Evolutionary conservation across 108 stramenopile species (phyloP), one percentile per base, ranked within the genome.

Genomic region (Cyclotella atomus): DNA sequence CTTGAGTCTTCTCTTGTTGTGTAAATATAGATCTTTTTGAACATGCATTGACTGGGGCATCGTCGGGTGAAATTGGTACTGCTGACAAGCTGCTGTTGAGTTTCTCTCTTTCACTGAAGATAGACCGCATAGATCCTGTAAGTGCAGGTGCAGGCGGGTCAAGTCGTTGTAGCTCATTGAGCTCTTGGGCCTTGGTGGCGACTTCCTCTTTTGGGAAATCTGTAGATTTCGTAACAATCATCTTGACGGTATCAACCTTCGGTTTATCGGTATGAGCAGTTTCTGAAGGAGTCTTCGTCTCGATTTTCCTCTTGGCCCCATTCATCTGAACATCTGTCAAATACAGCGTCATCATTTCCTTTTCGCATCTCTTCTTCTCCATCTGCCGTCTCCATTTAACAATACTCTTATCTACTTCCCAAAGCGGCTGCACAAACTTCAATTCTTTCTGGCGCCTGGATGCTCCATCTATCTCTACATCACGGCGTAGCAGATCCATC

Each of bases 391-490:
- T 56, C 55, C 55, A 44, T 36, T 27, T 71, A 6, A 68, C 38
- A 57, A 79, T 44, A 21, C 45, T 46, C 3, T 61, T 59, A 65
- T 81, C 79, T 29, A 70, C 68, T 12, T 75, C 62, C 27, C 69
- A 65, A 21, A 81, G 36, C 16, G 75, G 62, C 1, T 19, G 73
- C 14, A 76, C 54, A 61, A 75, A 62, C 24, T 70, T 69, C 43
- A 81, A 53, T 28, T 76, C 74, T 17, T 59, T 59, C 3, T 63
- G 56, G 9, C 68, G 68, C 23, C 70, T 47, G 3, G 77, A 71
- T 28, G 59, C 77, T 19, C 75, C 74, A 65, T 76, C 70, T 33
- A 81, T 75, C 38, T 75, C 79, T 0, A 70, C 43, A 59, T 81
- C 79, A 25, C 68, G 50, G 12, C 53, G 59, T 0, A 81, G 45